phyloP scores from a whole-genome alignment of 495 filamentous ascomycete genomes.

The Thermothielavioides terrestris region DNA sequence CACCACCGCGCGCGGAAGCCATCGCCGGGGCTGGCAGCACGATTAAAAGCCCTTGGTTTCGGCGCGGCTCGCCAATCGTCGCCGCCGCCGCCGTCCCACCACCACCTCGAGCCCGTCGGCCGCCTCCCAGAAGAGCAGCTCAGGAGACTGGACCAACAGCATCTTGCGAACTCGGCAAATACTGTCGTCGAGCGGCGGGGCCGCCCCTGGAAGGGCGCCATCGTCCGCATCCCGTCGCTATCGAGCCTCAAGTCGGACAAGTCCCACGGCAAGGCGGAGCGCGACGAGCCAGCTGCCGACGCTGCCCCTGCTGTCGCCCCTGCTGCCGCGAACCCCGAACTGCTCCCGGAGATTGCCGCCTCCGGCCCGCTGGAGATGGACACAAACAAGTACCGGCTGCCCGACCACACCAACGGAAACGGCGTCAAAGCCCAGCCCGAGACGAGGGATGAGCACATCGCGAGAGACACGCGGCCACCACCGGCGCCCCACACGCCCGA shows the following conservation, averaged over 20 bases:
- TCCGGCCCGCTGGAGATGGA: slow-evolving; percentile 45
- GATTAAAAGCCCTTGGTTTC: slow-evolving; percentile 64
- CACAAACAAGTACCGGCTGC: slow-evolving; percentile 56
- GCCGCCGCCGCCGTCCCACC: slow-evolving; percentile 26
- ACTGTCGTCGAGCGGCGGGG: slow-evolving; percentile 50
- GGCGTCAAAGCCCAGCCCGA: slow-evolving; percentile 50
- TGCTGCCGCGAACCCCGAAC: slow-evolving; percentile 17
- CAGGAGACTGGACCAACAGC: slow-evolving; percentile 54
- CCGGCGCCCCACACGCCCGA: slow-evolving; percentile 22
- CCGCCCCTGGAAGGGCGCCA: slow-evolving; percentile 52
- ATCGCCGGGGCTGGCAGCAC: slow-evolving; percentile 67
- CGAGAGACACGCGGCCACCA: slow-evolving; percentile 31
- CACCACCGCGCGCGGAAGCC: slow-evolving; percentile 42
- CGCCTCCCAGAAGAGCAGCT: slow-evolving; percentile 68
- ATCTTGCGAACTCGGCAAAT: slow-evolving; percentile 48
- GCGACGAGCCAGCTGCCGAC: too few species aligned
- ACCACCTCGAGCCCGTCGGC: slow-evolving; percentile 47
- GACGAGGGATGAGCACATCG: slow-evolving; percentile 44
- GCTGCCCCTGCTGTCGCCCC: slow-evolving; percentile 1
- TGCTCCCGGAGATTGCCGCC: slow-evolving; percentile 37
- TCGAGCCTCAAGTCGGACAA: slow-evolving; percentile 27
- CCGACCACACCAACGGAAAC: slow-evolving; percentile 51
- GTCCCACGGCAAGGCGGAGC: slow-evolving; percentile 11
- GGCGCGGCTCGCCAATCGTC: slow-evolving; percentile 37
- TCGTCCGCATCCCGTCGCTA: slow-evolving; percentile 32